Evolutionary conservation across 179 eudicot species (phyloP).

Genomic region (Sideroxylon spinosum): DNA sequence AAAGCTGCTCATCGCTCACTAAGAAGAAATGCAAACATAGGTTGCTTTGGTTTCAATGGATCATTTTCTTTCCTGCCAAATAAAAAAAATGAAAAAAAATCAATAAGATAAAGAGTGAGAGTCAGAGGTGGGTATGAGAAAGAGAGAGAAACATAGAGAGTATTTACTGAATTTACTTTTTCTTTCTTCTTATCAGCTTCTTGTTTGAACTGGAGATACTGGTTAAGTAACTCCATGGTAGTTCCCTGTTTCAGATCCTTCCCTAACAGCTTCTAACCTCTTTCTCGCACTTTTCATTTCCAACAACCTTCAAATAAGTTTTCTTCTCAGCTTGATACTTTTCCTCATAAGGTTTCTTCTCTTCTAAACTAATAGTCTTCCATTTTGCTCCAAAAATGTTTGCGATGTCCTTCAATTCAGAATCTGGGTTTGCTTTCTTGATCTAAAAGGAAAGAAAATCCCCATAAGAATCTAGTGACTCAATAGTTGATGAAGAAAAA

Average conservation of each 20-base stretch:
- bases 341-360: too few species aligned
- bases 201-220: slow-evolving; percentile 74
- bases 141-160: background rate
- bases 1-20: slow-evolving; percentile 56
- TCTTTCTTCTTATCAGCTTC: slow-evolving; percentile 57
- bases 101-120: background rate
- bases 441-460: too few species aligned
- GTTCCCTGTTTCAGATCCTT: slow-evolving; percentile 82
- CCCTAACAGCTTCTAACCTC: slow-evolving; percentile 79
- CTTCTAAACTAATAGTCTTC: too few species aligned
- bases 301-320: too few species aligned
- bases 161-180: slow-evolving; percentile 38
- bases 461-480: too few species aligned
- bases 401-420: too few species aligned
- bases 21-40: slow-evolving; percentile 69
- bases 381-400: too few species aligned
- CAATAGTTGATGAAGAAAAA: too few species aligned
- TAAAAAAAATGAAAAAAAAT: background rate
- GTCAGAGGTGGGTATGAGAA: too few species aligned
- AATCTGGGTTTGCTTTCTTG: too few species aligned
- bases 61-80: slow-evolving; percentile 77
- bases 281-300: slow-evolving; percentile 74
- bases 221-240: slow-evolving; percentile 89
- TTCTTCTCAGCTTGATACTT: too few species aligned
- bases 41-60: slow-evolving; percentile 85